Percentiles rank a stretch among this genome's conserved stretches.
Evolutionary conservation across 2,329 filamentous ascomycete species (phyloP).

Genomic region (Fusarium globosum): DNA sequence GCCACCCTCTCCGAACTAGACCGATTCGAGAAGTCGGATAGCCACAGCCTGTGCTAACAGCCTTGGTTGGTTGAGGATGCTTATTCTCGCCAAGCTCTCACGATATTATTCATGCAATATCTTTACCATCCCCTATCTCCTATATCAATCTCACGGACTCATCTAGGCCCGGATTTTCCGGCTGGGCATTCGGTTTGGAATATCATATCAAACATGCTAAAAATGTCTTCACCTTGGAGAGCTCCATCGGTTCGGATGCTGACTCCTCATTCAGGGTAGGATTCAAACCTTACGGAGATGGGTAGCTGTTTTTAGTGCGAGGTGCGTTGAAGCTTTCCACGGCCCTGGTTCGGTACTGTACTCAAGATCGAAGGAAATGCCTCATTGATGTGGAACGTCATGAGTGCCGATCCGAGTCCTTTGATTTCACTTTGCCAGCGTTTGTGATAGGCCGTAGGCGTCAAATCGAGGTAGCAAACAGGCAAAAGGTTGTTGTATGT

Average conservation of each 20-base stretch:
- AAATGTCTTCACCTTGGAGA: neutral
- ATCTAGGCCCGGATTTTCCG: constrained; percentile 9
- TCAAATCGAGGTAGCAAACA: constrained; percentile 2
- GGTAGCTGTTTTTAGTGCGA: constrained; percentile 17
- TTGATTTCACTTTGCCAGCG: constrained; percentile 23
- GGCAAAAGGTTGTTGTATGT: neutral
- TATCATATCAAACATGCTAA: neutral
- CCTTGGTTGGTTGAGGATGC: constrained; percentile 3
- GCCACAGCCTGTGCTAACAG: neutral
- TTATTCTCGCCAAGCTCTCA: constrained; percentile 17
- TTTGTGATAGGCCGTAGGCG: neutral
- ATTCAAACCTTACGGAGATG: constrained; percentile 15
- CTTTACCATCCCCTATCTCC: constrained; percentile 10
- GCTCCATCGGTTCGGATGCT: constrained; percentile 8
- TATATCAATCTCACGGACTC: neutral
- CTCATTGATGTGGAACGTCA: constrained; percentile 28
- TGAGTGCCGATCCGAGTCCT: constrained; percentile 31
- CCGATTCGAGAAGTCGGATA: constrained; percentile 1
- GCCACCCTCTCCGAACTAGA: constrained; percentile 18
- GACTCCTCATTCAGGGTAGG: constrained; percentile 8
- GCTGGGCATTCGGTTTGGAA: constrained; percentile 10
- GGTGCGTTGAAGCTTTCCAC: constrained; percentile 16
- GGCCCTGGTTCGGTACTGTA: constrained; percentile 22
- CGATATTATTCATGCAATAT: constrained; percentile 15
- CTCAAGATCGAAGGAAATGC: constrained; percentile 29